Evolutionary conservation across 179 eudicot genomes (phyloP), one percentile per base, ranked within the genome.

Genomic region (Heliamphora pulchella): DNA sequence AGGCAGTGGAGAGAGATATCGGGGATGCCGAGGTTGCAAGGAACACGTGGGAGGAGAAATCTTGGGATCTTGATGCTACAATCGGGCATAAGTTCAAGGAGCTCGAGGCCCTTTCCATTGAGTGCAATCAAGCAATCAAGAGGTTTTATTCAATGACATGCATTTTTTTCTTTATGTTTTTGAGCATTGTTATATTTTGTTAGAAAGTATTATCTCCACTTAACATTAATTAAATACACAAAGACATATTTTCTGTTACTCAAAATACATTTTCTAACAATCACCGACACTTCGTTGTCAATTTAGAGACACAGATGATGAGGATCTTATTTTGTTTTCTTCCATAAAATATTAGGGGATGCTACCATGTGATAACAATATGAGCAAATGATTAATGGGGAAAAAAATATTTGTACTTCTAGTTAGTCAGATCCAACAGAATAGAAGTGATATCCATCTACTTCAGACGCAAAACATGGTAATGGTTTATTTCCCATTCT

Each of bases 1-100:
- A 81, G 86, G 91, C 90, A 14, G 90, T 90, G 75, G 98, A 96
- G 89, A 87, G 92, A 83, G 97, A 94, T 69, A 91, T 94, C 63
- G 91, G 78, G 79, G 96, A 92, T 62, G 87, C 91, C 14, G 99
- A 96, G 81, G 80, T 84, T 51, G 86, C 86, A 9, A 85, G 94
- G 82, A 93, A 77, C 81, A 84, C 84, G 0, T 91, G 94, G 97
- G 99, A 96, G 87, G 98, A 92, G 84, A 94, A 91, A 90, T 82
- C 84, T 44, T 96, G 98, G 96, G 92, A 89, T 80, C 89, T 94
- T 78, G 92, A 94, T 77, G 74, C 86, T 48, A 80, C 69, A n/a
- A 87, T 89, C 10, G 86, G 91, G 73, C 89, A 88, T 17, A 89
- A 89, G 84, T 86, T 87, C 39, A 87, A 96, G 88, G 96, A 90